Evolutionary conservation across 2,329 filamentous ascomycete species (phyloP), one percentile per base, ranked within the genome.

Genomic region (Colletotrichum zoysiae): DNA sequence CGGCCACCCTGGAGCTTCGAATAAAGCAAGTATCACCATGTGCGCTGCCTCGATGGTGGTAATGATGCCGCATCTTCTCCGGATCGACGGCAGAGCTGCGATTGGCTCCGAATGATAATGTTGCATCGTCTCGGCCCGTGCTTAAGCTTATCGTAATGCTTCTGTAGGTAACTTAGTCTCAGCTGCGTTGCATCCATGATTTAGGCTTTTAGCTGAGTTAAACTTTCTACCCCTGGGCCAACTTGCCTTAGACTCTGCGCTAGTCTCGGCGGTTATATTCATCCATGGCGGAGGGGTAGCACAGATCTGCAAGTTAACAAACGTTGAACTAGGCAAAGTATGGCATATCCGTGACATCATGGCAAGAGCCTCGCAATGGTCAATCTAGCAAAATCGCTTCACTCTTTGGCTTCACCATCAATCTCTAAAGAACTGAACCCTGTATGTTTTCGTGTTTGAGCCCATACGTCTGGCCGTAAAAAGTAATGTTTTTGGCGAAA

Each of bases 131-230:
- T 63, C 30, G 69, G 46, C 26, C 58, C 53, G 65, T n/a, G 33
- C 58, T 58, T 59, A 38, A 40, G 35, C 53, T 46, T 33, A 30
- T 38, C 20, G 26, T 11, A n/a, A 48, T 23, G 26, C 30, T 57
- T 20, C 18, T 42, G 61, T 61, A 56, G 23, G n/a, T 26, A 26
- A 26, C 40, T 18, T 16, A 71, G 64, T 63, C 64, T 68, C 68
- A 48, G 50, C 58, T 44, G 26, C 58, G 58, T 68, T 71, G 68
- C 68, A 63, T n/a, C 20, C 30, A 30, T 30, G 30, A 30, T 30
- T 30, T 30, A 30, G 30, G 30, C 30, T 30, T 30, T 30, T 5
- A 2, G n/a, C 57, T 30, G 38, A 51, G 18, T 68, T 63, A 68
- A 16, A 33, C 23, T 64, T 68, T 67, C 26, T 48, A 23, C 65